Evolutionary conservation across 768 basidiomycete species (phyloP).

Genomic region (Termitomyces eurrhizus): DNA sequence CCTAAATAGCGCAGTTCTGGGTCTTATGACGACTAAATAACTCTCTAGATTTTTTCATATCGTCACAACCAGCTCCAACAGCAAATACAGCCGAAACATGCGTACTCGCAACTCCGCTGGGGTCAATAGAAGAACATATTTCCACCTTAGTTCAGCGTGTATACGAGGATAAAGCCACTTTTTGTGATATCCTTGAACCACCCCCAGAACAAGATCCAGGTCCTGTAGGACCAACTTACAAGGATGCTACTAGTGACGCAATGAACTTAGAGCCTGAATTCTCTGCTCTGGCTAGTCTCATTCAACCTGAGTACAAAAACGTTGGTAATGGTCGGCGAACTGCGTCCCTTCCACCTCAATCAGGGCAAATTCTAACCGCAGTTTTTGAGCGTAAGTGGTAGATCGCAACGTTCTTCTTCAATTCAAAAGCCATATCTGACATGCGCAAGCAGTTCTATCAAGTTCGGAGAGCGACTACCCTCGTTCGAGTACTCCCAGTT

Average conservation of each 20-base stretch:
- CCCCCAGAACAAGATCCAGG: background rate
- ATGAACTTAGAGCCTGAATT: background rate
- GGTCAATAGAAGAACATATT: background rate
- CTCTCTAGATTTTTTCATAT: background rate
- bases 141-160: background rate
- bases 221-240: background rate
- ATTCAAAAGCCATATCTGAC: background rate
- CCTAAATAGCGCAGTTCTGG: background rate
- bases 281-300: background rate
- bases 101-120: background rate
- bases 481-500: background rate
- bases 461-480: background rate
- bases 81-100: background rate
- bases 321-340: conserved; percentile 1
- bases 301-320: conserved; percentile 1
- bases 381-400: background rate
- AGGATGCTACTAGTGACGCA: conserved; percentile 1
- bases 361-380: background rate
- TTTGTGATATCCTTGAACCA: background rate
- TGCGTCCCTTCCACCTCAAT: background rate
- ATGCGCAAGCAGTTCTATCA: background rate
- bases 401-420: background rate
- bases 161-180: conserved; percentile 1
- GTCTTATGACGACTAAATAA: background rate
- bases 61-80: background rate